Conservation (phyloP, 2,329 filamentous ascomycete species). For the Geosmithia putterillii region DNA sequence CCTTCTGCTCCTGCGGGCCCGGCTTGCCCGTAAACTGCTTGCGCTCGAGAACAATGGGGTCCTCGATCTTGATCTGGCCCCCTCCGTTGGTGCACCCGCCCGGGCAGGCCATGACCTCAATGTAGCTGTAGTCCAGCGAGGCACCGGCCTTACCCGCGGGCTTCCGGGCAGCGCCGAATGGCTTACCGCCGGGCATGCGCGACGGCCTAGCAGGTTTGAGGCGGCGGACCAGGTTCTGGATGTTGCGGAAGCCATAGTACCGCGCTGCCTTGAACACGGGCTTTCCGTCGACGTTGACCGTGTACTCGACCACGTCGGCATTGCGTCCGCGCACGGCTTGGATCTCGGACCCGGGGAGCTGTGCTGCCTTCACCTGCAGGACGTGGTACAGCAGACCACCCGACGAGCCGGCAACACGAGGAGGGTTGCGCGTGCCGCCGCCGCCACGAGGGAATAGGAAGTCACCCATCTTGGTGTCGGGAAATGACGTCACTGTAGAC, state of each 20-base stretch:
- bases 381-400: conserved; percentile 85
- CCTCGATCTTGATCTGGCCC: conserved; percentile 85
- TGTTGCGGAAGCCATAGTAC: conserved; percentile 96
- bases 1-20: conserved; percentile 70
- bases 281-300: conserved; percentile 45
- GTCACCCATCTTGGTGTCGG: conserved; percentile 53
- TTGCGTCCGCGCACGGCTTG: conserved; percentile 69
- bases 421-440: conserved; percentile 20
- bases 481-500: conserved; percentile 44
- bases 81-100: conserved; percentile 98
- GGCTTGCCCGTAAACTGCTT: conserved; percentile 39
- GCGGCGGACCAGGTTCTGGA: conserved; percentile 91
- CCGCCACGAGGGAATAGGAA: conserved; percentile 61
- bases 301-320: conserved; percentile 80
- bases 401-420: conserved; percentile 58
- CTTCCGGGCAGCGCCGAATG: conserved; percentile 41
- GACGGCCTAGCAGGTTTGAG: conserved; percentile 71
- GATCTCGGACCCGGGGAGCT: conserved; percentile 60
- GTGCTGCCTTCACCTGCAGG: conserved; percentile 59
- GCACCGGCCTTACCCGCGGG: conserved; percentile 29
- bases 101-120: conserved; percentile 98
- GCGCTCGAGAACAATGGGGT: conserved; percentile 48
- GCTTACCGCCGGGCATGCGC: conserved; percentile 65
- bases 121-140: conserved; percentile 67
- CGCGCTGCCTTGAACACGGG: conserved; percentile 68